Conservation (phyloP, 495 filamentous ascomycete genomes). For the Aspergillus baeticus region DNA sequence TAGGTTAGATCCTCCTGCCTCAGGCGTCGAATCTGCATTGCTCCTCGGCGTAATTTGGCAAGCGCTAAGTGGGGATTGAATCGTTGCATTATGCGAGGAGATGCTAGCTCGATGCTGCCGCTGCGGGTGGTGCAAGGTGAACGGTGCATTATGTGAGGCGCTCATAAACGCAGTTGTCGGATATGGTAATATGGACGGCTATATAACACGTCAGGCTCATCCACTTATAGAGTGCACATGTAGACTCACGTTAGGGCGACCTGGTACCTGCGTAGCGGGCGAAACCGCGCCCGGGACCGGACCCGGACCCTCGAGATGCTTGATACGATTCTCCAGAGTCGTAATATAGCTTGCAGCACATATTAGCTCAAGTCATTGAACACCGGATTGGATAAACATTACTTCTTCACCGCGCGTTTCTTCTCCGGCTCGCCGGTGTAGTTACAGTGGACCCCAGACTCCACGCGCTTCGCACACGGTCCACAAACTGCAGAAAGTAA, state of each 20-base stretch:
- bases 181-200: conserved; percentile 1
- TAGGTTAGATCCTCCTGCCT: background rate
- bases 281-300: background rate
- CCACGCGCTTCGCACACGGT: conserved; percentile 29
- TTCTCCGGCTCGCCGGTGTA: conserved; percentile 37
- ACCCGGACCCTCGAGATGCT: conserved; percentile 26
- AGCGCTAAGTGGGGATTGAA: conserved; percentile 5
- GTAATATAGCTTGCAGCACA: conserved; percentile 25
- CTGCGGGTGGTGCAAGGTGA: conserved; percentile 1
- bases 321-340: conserved; percentile 29
- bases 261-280: background rate
- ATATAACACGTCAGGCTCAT: background rate
- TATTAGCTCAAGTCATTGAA: conserved; percentile 59
- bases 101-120: background rate
- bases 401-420: conserved; percentile 52
- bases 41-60: conserved; percentile 4
- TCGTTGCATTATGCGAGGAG: conserved; percentile 1
- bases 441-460: conserved; percentile 22
- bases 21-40: background rate
- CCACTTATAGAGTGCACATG: background rate
- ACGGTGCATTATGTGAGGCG: background rate
- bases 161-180: background rate
- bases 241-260: conserved; percentile 16
- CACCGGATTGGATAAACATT: no score
- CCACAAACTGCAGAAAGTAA: conserved; percentile 34